A percentile compares a stretch with the other conserved stretches of the same genome.
Conservation (phyloP, 371 early-diverging fungal species). For the Mucor saturninus region DNA sequence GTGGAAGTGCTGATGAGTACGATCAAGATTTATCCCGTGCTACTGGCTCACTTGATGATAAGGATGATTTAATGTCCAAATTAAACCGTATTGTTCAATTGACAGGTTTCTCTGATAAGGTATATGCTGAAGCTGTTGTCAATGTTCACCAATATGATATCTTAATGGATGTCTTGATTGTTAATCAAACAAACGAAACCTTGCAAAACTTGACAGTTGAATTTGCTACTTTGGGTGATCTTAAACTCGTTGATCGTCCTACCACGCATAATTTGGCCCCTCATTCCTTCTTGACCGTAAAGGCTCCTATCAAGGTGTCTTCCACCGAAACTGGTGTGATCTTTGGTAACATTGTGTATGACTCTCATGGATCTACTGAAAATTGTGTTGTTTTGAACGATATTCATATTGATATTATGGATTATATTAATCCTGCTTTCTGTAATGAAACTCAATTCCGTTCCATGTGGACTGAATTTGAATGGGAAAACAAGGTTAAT, state of each 20-base stretch:
- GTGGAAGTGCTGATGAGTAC: conserved; percentile 79
- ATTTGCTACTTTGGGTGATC: conserved; percentile 96
- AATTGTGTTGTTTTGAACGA: conserved; percentile 94
- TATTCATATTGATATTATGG: conserved; percentile 98
- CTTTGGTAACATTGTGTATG: conserved; percentile 97
- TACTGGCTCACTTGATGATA: conserved; percentile 75
- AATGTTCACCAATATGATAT: conserved; percentile 97
- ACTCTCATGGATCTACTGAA: conserved; percentile 83
- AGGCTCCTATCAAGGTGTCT: conserved; percentile 97
- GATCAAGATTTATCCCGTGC: conserved; percentile 89
- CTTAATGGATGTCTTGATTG: conserved; percentile 93
- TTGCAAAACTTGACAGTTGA: conserved; percentile 97
- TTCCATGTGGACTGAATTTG: conserved; percentile 97
- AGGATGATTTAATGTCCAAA: conserved; percentile 83
- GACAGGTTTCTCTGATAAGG: conserved; percentile 97
- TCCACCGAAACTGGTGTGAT: conserved; percentile 98
- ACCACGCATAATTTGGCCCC: conserved; percentile 91
- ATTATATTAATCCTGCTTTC: conserved; percentile 93
- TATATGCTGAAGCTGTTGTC: conserved; percentile 98
- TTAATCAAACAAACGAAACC: conserved; percentile 97
- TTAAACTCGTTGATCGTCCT: conserved; percentile 96
- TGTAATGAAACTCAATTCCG: conserved; percentile 95
- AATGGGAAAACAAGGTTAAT: conserved; percentile 99
- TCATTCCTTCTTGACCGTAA: conserved; percentile 90
- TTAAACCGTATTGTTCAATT: conserved; percentile 93